Evolutionary conservation across 768 basidiomycete genomes (phyloP).

Genomic region (Harrya chromipes): DNA sequence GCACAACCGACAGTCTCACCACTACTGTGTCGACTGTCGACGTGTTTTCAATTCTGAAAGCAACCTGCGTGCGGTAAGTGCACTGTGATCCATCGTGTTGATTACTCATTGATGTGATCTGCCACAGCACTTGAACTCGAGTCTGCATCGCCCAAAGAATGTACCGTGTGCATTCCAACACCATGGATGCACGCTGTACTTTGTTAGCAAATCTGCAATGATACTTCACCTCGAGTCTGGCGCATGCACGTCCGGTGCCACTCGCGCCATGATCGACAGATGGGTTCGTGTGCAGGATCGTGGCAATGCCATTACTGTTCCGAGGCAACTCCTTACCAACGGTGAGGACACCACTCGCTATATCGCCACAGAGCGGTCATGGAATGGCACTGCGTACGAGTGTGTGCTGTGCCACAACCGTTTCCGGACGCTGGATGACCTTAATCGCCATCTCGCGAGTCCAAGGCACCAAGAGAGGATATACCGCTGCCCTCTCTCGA

Average conservation of each 20-base stretch:
- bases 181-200: constrained; percentile 42
- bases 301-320: constrained; percentile 51
- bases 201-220: constrained; percentile 54
- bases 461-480: constrained; percentile 52
- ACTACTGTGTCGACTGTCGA: constrained; percentile 46
- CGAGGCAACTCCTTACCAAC: constrained; percentile 45
- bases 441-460: constrained; percentile 66
- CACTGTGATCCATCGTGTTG: too few species aligned
- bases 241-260: constrained; percentile 48
- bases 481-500: constrained; percentile 51
- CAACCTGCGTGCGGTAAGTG: constrained; percentile 17
- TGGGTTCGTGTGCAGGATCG: constrained; percentile 44
- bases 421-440: constrained; percentile 38
- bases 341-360: constrained; percentile 5
- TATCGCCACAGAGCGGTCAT: constrained; percentile 38
- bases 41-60: constrained; percentile 37
- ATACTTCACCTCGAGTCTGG: constrained; percentile 64
- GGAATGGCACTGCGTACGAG: constrained; percentile 49
- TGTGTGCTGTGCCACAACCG: constrained; percentile 57
- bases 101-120: background rate
- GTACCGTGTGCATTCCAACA: constrained; percentile 37
- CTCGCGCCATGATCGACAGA: constrained; percentile 34
- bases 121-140: constrained; percentile 51
- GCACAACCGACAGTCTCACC: constrained; percentile 43
- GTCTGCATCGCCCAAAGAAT: constrained; percentile 42